Conservation (phyloP, 306 rosid genomes). For the Quercus agrifolia region DNA sequence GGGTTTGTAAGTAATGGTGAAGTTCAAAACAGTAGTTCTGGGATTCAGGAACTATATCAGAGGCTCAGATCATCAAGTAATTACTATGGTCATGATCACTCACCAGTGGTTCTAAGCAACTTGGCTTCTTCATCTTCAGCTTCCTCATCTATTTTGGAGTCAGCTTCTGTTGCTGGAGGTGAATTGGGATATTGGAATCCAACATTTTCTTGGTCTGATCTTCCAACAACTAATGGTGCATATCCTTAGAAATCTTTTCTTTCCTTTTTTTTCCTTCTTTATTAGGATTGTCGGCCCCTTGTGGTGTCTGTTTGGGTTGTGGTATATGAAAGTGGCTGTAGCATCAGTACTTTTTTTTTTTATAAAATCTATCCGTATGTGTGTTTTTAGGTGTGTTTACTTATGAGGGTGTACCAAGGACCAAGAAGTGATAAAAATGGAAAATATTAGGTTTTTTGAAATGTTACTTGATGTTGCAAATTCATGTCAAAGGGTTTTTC, state of each 20-base stretch:
- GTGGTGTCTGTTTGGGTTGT: slow-evolving; percentile 29
- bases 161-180: slow-evolving; percentile 48
- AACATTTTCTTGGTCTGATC: slow-evolving; percentile 73
- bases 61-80: slow-evolving; percentile 57
- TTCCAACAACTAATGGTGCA: slow-evolving; percentile 77
- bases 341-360: slow-evolving; percentile 9
- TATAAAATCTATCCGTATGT: slow-evolving; percentile 14
- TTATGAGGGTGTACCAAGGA: slow-evolving; percentile 34
- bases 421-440: slow-evolving; percentile 26
- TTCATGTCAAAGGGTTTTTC: neutral
- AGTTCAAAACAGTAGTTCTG: slow-evolving; percentile 34
- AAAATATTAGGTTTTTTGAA: slow-evolving; percentile 18
- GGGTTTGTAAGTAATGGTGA: slow-evolving; percentile 32
- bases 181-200: slow-evolving; percentile 92
- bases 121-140: slow-evolving; percentile 39
- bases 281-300: slow-evolving; percentile 19
- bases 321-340: slow-evolving; percentile 39
- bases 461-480: slow-evolving; percentile 16
- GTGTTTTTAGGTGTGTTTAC: slow-evolving; percentile 42
- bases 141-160: slow-evolving; percentile 54
- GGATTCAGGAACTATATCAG: slow-evolving; percentile 79
- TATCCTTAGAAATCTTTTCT: slow-evolving; percentile 42
- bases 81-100: slow-evolving; percentile 31
- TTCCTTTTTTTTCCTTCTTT: neutral
- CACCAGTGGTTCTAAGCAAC: slow-evolving; percentile 45